Evolutionary conservation across 768 basidiomycete species (phyloP).

Genomic region (Rhodotorula taiwanensis): DNA sequence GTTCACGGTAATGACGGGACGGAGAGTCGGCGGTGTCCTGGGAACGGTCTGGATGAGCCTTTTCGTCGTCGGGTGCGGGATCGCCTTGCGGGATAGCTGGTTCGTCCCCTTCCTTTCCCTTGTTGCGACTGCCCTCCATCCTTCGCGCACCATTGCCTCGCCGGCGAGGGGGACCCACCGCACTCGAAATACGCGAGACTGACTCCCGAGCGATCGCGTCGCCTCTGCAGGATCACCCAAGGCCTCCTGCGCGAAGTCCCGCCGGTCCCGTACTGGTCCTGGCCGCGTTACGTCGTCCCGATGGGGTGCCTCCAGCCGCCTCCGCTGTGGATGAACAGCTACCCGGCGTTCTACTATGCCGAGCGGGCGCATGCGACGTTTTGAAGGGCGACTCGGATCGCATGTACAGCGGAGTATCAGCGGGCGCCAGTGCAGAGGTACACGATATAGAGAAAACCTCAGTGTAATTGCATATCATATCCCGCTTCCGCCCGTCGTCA

Average conservation of each 20-base stretch:
- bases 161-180: no score
- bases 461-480: no score
- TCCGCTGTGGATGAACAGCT: conserved; percentile 18
- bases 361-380: neutral
- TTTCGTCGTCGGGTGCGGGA: neutral
- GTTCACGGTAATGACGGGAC: neutral
- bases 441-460: no score
- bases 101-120: neutral
- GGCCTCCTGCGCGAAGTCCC: conserved; percentile 28
- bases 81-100: conserved; percentile 7
- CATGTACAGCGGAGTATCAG: no score
- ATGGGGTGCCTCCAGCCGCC: conserved; percentile 26
- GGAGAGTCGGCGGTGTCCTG: conserved; percentile 1
- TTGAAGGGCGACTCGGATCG: no score
- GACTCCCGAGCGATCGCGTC: neutral
- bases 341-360: neutral
- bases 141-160: no score
- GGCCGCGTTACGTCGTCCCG: conserved; percentile 22
- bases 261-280: conserved; percentile 21
- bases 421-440: no score
- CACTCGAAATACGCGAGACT: no score
- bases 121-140: no score
- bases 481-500: no score
- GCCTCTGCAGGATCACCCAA: conserved; percentile 10
- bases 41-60: conserved; percentile 13